A percentile compares a stretch with the other conserved stretches of the same genome.
These are phyloP conservation scores for Lojkania enalia DNA, from an alignment of 2,329 filamentous ascomycete species.

Conservation along the genomic window DNA sequence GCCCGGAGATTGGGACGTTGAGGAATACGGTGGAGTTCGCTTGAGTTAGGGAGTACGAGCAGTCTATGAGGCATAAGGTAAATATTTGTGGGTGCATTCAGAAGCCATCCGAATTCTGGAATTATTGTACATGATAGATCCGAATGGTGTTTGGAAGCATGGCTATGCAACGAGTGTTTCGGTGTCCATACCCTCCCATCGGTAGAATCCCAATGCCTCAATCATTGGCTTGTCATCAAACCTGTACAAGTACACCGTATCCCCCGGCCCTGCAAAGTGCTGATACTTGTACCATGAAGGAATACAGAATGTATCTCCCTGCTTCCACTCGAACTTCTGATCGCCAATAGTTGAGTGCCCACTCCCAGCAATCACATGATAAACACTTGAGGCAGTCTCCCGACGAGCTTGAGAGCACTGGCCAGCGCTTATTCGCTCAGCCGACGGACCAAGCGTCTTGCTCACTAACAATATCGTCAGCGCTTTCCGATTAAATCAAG, in stretches of 20 bases:
- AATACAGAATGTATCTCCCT: slow-evolving; percentile 59
- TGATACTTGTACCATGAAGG: slow-evolving; percentile 57
- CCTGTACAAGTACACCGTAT: slow-evolving; percentile 55
- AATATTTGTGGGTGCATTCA: no score
- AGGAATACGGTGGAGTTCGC: slow-evolving; percentile 39
- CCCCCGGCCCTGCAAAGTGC: slow-evolving; percentile 46
- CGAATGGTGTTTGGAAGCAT: no score
- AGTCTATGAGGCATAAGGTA: no score
- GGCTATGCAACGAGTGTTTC: slow-evolving; percentile 42
- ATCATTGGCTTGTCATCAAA: slow-evolving; percentile 62
- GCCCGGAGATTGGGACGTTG: slow-evolving; percentile 35
- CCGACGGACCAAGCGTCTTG: slow-evolving; percentile 53
- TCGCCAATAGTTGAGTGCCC: slow-evolving; percentile 50
- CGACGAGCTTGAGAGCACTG: slow-evolving; percentile 43
- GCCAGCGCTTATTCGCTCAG: slow-evolving; percentile 49
- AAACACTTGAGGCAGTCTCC: slow-evolving; percentile 58
- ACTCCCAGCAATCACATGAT: slow-evolving; percentile 56
- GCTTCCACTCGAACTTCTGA: slow-evolving; percentile 49
- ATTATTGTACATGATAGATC: no score
- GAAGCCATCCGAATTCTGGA: no score
- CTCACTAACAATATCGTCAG: slow-evolving; percentile 45
- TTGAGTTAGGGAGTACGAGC: no score
- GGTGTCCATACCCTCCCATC: slow-evolving; percentile 45
- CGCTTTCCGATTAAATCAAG: not conserved
- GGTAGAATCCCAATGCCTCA: slow-evolving; percentile 55